Percentiles rank a stretch among this genome's conserved stretches.
Conservation (phyloP, 371 early-diverging fungal genomes). For the Blastocladiella emersonii region DNA sequence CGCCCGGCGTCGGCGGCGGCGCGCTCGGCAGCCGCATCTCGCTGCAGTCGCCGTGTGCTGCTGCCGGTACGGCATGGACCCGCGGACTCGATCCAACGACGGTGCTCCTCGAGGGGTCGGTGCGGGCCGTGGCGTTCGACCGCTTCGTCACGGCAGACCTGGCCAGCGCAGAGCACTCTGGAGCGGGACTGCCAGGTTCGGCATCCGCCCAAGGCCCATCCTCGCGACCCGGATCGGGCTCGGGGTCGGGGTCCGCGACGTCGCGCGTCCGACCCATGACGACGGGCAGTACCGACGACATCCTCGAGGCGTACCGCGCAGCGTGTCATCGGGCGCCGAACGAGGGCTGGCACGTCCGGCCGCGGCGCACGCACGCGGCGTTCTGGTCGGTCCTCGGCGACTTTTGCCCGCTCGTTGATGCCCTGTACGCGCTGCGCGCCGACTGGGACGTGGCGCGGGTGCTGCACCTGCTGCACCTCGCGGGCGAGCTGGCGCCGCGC, state of each 20-base stretch:
- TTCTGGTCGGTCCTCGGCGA: not conserved
- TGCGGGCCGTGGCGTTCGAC: not conserved
- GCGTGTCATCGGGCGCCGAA: not conserved
- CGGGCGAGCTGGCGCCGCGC: not conserved
- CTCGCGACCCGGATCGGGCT: too few species aligned
- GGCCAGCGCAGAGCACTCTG: too few species aligned
- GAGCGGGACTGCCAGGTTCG: too few species aligned
- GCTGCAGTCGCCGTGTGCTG: too few species aligned
- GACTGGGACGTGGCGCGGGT: not conserved
- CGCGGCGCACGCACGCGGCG: not conserved
- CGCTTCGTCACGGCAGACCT: not conserved
- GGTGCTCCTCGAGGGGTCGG: not conserved
- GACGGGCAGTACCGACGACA: not conserved
- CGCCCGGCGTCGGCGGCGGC: not conserved
- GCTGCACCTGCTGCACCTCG: not conserved
- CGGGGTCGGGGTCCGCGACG: too few species aligned
- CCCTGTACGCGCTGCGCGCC: not conserved
- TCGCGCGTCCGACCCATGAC: too few species aligned
- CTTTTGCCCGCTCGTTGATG: not conserved
- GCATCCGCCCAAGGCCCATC: too few species aligned
- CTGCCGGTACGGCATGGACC: too few species aligned
- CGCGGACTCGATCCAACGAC: too few species aligned
- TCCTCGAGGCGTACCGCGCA: not conserved
- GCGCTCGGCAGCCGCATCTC: too few species aligned
- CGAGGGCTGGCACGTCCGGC: not conserved